phyloP scores from a whole-genome alignment of 2,329 filamentous ascomycete species.

The Alternaria infectoria region DNA sequence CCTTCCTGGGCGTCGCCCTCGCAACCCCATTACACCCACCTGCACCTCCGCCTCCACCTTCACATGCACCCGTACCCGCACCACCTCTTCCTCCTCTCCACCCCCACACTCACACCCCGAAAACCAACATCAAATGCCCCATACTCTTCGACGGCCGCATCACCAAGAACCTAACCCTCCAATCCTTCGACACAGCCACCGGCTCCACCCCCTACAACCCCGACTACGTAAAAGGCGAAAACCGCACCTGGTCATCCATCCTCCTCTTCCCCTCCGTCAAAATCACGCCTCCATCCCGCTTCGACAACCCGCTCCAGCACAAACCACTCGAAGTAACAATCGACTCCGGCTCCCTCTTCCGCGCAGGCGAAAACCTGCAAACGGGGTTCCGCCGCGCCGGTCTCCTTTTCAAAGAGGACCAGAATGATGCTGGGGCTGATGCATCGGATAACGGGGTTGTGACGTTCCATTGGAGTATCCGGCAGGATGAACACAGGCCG shows the following conservation, averaged over 20 bases:
- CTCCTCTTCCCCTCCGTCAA: constrained; percentile 26
- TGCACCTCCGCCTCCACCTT: not conserved
- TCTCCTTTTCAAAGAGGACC: constrained; percentile 27
- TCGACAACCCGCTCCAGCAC: constrained; percentile 18
- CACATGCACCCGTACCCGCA: not conserved
- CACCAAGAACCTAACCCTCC: constrained; percentile 21
- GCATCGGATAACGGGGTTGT: constrained; percentile 27
- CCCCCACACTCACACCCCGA: not conserved
- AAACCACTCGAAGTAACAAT: constrained; percentile 35
- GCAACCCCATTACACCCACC: not conserved
- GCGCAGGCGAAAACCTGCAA: constrained; percentile 22
- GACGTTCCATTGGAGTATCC: constrained; percentile 37
- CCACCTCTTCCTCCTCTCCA: not conserved
- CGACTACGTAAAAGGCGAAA: constrained; percentile 34
- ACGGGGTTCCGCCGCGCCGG: constrained; percentile 34
- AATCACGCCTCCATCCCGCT: constrained; percentile 17
- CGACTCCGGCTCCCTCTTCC: constrained; percentile 30
- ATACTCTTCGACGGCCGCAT: constrained; percentile 41
- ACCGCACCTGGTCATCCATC: constrained; percentile 32
- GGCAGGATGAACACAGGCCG: constrained; percentile 17
- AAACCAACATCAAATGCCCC: constrained; percentile 26
- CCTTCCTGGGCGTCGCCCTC: not conserved
- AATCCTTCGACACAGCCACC: constrained; percentile 24
- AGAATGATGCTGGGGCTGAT: constrained; percentile 26
- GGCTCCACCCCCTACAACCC: constrained; percentile 23